phyloP scores from a whole-genome alignment of 2,329 filamentous ascomycete species.

The Cladosporium sphaerospermum region DNA sequence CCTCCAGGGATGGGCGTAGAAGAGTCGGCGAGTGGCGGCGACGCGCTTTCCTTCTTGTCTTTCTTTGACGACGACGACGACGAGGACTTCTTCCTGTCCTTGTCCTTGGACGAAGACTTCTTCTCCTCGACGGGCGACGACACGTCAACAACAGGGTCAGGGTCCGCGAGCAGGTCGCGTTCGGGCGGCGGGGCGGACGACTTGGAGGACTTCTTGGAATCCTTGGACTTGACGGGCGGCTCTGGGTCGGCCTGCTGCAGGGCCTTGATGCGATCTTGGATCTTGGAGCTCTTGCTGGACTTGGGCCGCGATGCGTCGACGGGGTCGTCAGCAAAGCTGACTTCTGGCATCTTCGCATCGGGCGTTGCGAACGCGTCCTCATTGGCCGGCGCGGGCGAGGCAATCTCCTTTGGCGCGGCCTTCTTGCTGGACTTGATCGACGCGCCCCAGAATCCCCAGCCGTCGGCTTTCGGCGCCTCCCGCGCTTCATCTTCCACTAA shows the following conservation, averaged over 20 bases:
- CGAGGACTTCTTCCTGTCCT: constrained; percentile 15
- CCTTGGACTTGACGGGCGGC: constrained; percentile 20
- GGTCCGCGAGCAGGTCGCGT: constrained; percentile 7
- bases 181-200: constrained; percentile 13
- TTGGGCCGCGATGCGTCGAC: constrained; percentile 34
- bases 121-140: constrained; percentile 12
- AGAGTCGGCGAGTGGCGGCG: constrained; percentile 18
- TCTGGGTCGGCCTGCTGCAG: constrained; percentile 30
- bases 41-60: constrained; percentile 14
- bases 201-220: constrained; percentile 11
- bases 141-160: constrained; percentile 7
- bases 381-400: constrained; percentile 37
- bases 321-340: constrained; percentile 34
- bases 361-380: constrained; percentile 34
- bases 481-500: constrained; percentile 12
- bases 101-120: constrained; percentile 13
- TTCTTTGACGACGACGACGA: constrained; percentile 10
- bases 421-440: constrained; percentile 42
- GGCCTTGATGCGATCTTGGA: constrained; percentile 50
- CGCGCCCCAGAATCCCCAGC: constrained; percentile 41
- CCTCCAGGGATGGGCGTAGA: constrained; percentile 40
- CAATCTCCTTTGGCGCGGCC: constrained; percentile 37
- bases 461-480: constrained; percentile 26
- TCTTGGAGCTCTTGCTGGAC: constrained; percentile 36
- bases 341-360: constrained; percentile 38